Evolutionary conservation across 768 basidiomycete genomes (phyloP).

Genomic region (Mrakia hoshinonis): DNA sequence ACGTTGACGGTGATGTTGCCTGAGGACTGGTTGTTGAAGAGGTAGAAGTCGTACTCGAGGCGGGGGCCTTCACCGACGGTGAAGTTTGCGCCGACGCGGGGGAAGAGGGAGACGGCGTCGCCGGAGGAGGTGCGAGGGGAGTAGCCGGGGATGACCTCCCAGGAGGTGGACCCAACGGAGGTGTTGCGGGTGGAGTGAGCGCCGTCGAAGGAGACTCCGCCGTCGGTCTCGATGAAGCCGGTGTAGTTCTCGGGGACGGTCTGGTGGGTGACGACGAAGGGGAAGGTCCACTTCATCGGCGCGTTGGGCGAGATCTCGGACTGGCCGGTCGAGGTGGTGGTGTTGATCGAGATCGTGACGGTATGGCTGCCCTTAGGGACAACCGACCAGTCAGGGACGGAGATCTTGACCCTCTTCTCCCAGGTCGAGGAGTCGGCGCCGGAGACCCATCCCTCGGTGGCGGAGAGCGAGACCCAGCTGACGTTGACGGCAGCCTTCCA

Average conservation of each 20-base stretch:
- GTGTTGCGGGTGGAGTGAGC: constrained; percentile 51
- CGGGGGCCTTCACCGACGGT: constrained; percentile 56
- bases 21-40: constrained; percentile 48
- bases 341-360: constrained; percentile 2
- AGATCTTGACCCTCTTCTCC: constrained; percentile 51
- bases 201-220: constrained; percentile 59
- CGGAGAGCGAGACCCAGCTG: constrained; percentile 51
- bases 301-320: neutral
- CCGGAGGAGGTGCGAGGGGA: constrained; percentile 48
- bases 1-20: constrained; percentile 48
- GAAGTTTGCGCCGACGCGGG: constrained; percentile 53
- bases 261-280: neutral
- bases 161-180: constrained; percentile 49
- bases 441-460: constrained; percentile 49
- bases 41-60: constrained; percentile 55
- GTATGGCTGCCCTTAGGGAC: constrained; percentile 29
- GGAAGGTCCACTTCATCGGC: neutral
- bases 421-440: constrained; percentile 41
- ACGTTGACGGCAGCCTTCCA: constrained; percentile 46
- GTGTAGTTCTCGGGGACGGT: constrained; percentile 31
- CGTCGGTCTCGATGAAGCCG: constrained; percentile 58
- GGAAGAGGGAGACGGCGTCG: constrained; percentile 53
- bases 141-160: constrained; percentile 55
- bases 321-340: constrained; percentile 4
- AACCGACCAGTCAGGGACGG: constrained; percentile 52